phyloP scores from a whole-genome alignment of 2,329 filamentous ascomycete genomes.

The Bipolaris oryzae region DNA sequence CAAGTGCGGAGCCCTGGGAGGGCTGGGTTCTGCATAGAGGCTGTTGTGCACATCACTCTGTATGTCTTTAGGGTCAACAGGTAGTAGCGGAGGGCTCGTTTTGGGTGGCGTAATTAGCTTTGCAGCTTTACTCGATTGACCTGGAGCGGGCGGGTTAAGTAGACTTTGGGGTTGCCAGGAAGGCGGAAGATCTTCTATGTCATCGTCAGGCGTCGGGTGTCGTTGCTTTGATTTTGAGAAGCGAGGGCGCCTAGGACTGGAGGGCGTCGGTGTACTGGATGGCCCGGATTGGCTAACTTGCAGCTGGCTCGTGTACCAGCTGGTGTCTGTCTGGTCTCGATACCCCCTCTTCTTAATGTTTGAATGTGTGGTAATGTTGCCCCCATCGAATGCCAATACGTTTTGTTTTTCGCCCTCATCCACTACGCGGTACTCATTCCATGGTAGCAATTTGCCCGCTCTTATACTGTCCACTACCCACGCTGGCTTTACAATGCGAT shows the following conservation, averaged over 20 bases:
- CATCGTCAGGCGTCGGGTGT: constrained; percentile 35
- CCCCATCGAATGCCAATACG: constrained; percentile 68
- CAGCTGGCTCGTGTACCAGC: constrained; percentile 81
- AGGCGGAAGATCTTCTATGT: constrained; percentile 38
- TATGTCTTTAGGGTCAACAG: constrained; percentile 9
- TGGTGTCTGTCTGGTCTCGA: constrained; percentile 77
- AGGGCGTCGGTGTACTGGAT: constrained; percentile 37
- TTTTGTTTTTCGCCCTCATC: constrained; percentile 85
- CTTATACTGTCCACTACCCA: constrained; percentile 92
- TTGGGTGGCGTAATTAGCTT: constrained; percentile 40
- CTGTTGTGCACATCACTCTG: constrained; percentile 28
- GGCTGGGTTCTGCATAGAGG: constrained; percentile 29
- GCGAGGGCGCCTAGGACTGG: constrained; percentile 25
- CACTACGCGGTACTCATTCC: constrained; percentile 82
- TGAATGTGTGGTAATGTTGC: constrained; percentile 69
- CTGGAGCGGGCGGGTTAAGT: constrained; percentile 31
- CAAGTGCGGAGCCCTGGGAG: constrained; percentile 16
- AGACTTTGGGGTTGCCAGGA: constrained; percentile 40
- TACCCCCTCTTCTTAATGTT: constrained; percentile 70
- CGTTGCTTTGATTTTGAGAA: constrained; percentile 26
- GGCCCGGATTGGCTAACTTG: constrained; percentile 44
- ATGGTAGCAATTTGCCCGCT: constrained; percentile 80
- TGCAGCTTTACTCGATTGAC: constrained; percentile 10
- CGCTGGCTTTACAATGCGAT: constrained; percentile 90
- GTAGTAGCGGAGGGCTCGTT: constrained; percentile 32